These are phyloP conservation scores for Lyophyllum shimeji DNA, from an alignment of 768 basidiomycete species.

Conservation along the genomic window DNA sequence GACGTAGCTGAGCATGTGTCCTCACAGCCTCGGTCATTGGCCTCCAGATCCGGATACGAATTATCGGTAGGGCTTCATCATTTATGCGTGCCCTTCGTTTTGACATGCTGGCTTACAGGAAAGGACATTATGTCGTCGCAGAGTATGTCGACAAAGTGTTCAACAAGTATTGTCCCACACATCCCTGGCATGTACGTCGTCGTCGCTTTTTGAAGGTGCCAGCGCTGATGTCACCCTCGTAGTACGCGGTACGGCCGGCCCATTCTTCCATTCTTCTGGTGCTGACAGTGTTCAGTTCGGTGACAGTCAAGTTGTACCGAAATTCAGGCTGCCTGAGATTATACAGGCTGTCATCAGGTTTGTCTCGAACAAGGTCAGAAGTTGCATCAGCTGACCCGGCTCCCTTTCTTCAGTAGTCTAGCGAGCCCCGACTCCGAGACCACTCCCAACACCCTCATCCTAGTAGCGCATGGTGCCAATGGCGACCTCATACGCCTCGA, in stretches of 20 bases:
- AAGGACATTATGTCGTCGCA: constrained; percentile 72
- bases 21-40: constrained; percentile 65
- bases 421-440: constrained; percentile 78
- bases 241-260: constrained; percentile 62
- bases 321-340: constrained; percentile 66
- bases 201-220: constrained; percentile 13
- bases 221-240: constrained; percentile 6
- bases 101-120: constrained; percentile 34
- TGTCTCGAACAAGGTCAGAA: constrained; percentile 6
- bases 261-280: constrained; percentile 1
- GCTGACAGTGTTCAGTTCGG: constrained; percentile 56
- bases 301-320: constrained; percentile 69
- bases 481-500: constrained; percentile 63
- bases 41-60: constrained; percentile 75
- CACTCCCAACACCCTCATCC: constrained; percentile 63
- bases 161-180: constrained; percentile 63
- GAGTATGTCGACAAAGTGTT: constrained; percentile 67
- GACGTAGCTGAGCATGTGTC: not conserved
- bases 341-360: constrained; percentile 75
- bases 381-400: not conserved
- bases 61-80: constrained; percentile 57
- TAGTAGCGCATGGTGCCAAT: constrained; percentile 62
- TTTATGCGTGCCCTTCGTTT: not conserved
- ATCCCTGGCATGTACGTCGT: constrained; percentile 68
- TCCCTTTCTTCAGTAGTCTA: constrained; percentile 51